Evolutionary conservation across 139 green algal species (phyloP).

Genomic region (Spirogloea muscicola): DNA sequence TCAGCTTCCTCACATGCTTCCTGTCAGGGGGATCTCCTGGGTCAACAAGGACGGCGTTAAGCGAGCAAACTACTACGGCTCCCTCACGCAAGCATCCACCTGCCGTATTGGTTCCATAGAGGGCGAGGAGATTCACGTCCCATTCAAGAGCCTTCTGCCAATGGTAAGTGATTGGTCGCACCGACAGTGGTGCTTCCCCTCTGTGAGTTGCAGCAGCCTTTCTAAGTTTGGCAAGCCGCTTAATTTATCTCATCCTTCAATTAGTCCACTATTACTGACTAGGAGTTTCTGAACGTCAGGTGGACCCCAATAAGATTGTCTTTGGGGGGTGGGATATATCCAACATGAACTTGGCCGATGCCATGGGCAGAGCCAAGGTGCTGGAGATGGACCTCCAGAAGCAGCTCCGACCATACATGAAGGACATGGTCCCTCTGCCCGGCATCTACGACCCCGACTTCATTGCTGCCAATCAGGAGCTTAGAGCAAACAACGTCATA

Average conservation of each 20-base stretch:
- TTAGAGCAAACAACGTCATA: slow-evolving; percentile 89
- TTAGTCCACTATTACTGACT: slow-evolving; percentile 3
- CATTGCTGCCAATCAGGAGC: slow-evolving; percentile 94
- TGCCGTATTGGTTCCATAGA: slow-evolving; percentile 88
- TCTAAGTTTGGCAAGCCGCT: neutral
- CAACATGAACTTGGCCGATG: slow-evolving; percentile 84
- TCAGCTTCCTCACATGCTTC: neutral
- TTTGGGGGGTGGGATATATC: slow-evolving; percentile 98
- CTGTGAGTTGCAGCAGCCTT: slow-evolving; percentile 4
- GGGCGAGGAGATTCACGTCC: slow-evolving; percentile 88
- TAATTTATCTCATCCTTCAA: neutral
- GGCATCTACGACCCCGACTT: slow-evolving; percentile 95
- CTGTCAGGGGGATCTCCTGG: slow-evolving; percentile 78
- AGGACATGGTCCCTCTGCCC: slow-evolving; percentile 84
- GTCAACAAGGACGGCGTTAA: slow-evolving; percentile 95
- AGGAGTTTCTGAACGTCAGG: slow-evolving; percentile 20
- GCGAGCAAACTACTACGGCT: slow-evolving; percentile 97
- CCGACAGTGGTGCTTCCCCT: neutral
- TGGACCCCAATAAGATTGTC: slow-evolving; percentile 93
- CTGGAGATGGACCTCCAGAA: slow-evolving; percentile 95
- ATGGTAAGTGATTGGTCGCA: slow-evolving; percentile 37
- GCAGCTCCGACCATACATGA: slow-evolving; percentile 92
- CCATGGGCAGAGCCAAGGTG: slow-evolving; percentile 74
- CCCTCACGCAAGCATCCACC: slow-evolving; percentile 89
- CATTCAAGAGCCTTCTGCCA: slow-evolving; percentile 74